A percentile compares a stretch with the other conserved stretches of the same genome.
Evolutionary conservation across 2,329 filamentous ascomycete genomes (phyloP).

Genomic region (Ophidiomyces ophidiicola): DNA sequence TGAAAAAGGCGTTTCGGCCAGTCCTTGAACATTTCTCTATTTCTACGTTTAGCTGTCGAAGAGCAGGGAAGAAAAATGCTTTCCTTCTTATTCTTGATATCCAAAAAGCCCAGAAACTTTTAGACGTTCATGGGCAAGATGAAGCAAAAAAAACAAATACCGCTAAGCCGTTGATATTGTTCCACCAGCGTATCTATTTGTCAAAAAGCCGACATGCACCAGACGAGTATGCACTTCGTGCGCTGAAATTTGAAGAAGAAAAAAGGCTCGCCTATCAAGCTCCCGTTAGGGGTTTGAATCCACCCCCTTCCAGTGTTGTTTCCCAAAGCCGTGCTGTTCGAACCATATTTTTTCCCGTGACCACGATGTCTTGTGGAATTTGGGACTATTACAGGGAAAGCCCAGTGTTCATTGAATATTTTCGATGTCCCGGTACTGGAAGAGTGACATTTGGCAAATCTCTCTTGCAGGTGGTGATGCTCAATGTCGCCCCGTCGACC

Average conservation of each 20-base stretch:
- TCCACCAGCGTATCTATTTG: slow-evolving; percentile 15
- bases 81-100: slow-evolving; percentile 18
- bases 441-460: slow-evolving; percentile 34
- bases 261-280: slow-evolving; percentile 7
- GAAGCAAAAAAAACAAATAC: slow-evolving; percentile 9
- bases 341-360: slow-evolving; percentile 15
- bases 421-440: slow-evolving; percentile 12
- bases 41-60: slow-evolving; percentile 17
- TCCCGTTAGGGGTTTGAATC: neutral
- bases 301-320: slow-evolving; percentile 4
- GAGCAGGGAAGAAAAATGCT: slow-evolving; percentile 16
- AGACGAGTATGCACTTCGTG: slow-evolving; percentile 15
- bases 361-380: slow-evolving; percentile 37
- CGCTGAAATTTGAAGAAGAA: slow-evolving; percentile 17
- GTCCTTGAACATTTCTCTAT: slow-evolving; percentile 17
- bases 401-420: slow-evolving; percentile 34
- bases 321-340: slow-evolving; percentile 5
- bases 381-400: slow-evolving; percentile 31
- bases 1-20: slow-evolving; percentile 17
- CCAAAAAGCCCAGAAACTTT: slow-evolving; percentile 15
- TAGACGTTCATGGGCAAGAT: slow-evolving; percentile 16
- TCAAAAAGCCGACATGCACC: slow-evolving; percentile 15
- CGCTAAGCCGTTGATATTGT: slow-evolving; percentile 14
- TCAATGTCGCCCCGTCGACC: slow-evolving; percentile 35
- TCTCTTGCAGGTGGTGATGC: slow-evolving; percentile 32